Evolutionary conservation across 805 yeast genomes (phyloP), one percentile per base, ranked within the genome.

Genomic region (Pichia gijzeniarum): DNA sequence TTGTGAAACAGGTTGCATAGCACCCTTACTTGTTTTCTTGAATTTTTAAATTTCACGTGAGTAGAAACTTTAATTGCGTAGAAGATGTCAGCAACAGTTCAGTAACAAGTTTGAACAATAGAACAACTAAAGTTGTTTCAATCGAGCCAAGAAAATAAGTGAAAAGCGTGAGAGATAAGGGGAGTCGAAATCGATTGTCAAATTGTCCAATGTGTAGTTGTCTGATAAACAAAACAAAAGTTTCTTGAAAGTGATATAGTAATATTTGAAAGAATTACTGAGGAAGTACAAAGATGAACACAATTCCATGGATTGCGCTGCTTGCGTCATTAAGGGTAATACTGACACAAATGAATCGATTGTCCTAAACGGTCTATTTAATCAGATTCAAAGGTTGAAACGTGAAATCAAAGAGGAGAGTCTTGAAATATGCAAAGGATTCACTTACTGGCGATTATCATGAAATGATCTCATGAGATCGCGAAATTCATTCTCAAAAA

Each of bases 281-380:
- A 34, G 45, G n/a, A 41, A 42, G 1, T 44, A 49, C 30, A 34
- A 45, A 4, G n/a, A 21, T 5, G 46, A 51, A 2, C 49, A 46
- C 25, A 51, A 44, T 32, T 58, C 71, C 0, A 36, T 21, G n/a
- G 60, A n/a, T n/a, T n/a, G n/a, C n/a, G n/a, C n/a, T n/a, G n/a
- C 68, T 50, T 71, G 63, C 52, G 69, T 70, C 1, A 69, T 72
- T 41, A 65, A 70, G 48, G 76, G 76, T 41, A 73, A 70, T 56
- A 75, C 76, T 5, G 76, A 76, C 20, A 72, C 76, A 0, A 76
- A 76, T 12, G 71, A 71, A 49, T 65, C 71, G 14, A 74, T 69
- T 3, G 61, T 71, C 8, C 52, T 71, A 44, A 71, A 72, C 44
- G 53, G 73, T 6, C 39, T 72, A 21, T 70, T 72, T 52, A 69